Conservation (phyloP, 2,329 filamentous ascomycete genomes). For the Aspergillus sp. region DNA sequence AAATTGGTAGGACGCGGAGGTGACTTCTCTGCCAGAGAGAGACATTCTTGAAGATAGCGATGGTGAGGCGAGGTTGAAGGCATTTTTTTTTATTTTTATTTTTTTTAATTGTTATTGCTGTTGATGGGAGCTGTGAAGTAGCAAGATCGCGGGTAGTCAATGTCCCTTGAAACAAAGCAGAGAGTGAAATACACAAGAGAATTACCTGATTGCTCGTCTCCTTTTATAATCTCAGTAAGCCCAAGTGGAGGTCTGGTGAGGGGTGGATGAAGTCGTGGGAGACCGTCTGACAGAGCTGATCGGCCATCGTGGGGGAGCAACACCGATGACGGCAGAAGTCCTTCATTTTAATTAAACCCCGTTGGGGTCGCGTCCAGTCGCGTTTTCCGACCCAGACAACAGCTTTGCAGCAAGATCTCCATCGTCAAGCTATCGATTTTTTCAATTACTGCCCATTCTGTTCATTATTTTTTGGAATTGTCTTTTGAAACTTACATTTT, state of each 20-base stretch:
- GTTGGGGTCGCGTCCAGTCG: slow-evolving; percentile 20
- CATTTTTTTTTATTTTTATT: background rate
- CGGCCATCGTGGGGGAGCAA: too few species aligned
- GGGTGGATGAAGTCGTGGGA: too few species aligned
- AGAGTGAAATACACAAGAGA: too few species aligned
- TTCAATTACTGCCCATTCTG: background rate
- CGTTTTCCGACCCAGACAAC: slow-evolving; percentile 6
- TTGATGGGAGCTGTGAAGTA: background rate
- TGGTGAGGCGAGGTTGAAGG: slow-evolving; percentile 25
- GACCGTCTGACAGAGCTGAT: too few species aligned
- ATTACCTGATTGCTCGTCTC: too few species aligned
- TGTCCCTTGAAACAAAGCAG: too few species aligned
- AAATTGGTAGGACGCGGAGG: slow-evolving; percentile 88
- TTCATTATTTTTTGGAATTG: background rate
- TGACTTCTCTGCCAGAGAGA: slow-evolving; percentile 71
- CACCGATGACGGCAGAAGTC: slow-evolving; percentile 18
- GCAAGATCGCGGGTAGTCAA: too few species aligned
- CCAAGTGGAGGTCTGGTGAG: too few species aligned
- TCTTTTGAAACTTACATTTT: background rate
- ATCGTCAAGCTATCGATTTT: background rate
- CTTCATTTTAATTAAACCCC: background rate
- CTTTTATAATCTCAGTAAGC: too few species aligned
- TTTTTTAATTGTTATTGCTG: slow-evolving; percentile 4
- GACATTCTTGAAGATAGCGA: slow-evolving; percentile 63
- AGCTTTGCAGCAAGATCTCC: too few species aligned